Percentiles rank a stretch among this genome's conserved stretches.
Evolutionary conservation across 306 rosid genomes (phyloP).

Genomic region (Hippophae gyantsensis): DNA sequence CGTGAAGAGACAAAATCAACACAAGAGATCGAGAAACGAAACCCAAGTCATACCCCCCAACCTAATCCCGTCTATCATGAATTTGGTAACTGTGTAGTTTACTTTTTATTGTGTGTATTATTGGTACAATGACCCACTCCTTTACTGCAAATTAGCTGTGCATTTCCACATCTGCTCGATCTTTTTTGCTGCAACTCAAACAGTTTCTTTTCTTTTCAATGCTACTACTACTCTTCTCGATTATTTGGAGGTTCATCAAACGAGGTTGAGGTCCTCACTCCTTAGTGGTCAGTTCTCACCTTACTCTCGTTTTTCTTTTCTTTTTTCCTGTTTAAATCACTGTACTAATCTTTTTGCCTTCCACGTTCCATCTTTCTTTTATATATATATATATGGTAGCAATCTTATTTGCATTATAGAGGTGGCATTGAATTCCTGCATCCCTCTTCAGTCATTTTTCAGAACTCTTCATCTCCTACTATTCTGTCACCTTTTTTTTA

Average conservation of each 20-base stretch:
- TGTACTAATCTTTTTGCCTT: conserved; percentile 7
- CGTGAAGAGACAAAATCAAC: background rate
- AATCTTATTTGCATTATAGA: conserved; percentile 30
- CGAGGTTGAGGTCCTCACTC: conserved; percentile 24
- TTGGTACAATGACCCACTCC: conserved; percentile 2
- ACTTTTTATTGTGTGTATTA: background rate
- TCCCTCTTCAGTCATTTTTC: conserved; percentile 23
- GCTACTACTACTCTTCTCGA: conserved; percentile 11
- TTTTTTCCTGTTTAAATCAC: conserved; percentile 4
- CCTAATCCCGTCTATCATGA: background rate
- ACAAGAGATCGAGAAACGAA: background rate
- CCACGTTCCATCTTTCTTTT: conserved; percentile 4
- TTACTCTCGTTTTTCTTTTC: too few relatives aligned
- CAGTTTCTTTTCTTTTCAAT: background rate
- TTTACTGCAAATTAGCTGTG: background rate
- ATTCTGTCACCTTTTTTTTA: conserved; percentile 30
- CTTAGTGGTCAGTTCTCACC: too few relatives aligned
- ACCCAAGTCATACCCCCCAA: background rate
- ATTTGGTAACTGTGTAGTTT: background rate
- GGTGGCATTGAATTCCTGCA: conserved; percentile 64
- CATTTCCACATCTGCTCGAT: background rate
- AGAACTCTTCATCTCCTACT: conserved; percentile 28
- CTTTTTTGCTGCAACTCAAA: background rate
- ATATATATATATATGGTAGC: conserved; percentile 5
- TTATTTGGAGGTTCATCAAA: conserved; percentile 13